A percentile compares a stretch with the other conserved stretches of the same genome.
phyloP scores from a whole-genome alignment of 75 land plant species.

The Cupressus sempervirens region DNA sequence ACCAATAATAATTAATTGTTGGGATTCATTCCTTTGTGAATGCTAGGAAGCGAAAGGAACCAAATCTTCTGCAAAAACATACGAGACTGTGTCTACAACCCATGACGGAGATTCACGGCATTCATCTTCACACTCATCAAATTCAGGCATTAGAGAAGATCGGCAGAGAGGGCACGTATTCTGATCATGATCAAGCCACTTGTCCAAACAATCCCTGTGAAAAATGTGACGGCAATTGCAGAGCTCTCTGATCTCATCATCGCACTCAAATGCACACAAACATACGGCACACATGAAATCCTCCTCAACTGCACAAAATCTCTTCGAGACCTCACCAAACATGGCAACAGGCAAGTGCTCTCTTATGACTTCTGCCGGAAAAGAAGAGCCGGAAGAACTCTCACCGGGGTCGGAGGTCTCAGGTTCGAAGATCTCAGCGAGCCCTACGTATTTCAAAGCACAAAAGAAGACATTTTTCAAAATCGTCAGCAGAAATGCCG shows the following conservation, averaged over 20 bases:
- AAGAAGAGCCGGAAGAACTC: neutral
- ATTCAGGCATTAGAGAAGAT: constrained; percentile 22
- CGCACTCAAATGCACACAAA: constrained; percentile 20
- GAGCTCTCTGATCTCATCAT: constrained; percentile 25
- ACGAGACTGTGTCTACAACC: neutral
- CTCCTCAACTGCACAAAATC: neutral
- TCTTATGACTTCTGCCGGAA: constrained; percentile 31
- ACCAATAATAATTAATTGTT: too few species aligned
- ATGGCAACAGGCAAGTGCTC: constrained; percentile 42
- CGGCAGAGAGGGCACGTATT: constrained; percentile 39
- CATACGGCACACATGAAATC: constrained; percentile 28
- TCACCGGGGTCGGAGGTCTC: constrained; percentile 11
- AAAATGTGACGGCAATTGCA: constrained; percentile 34
- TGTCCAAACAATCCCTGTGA: constrained; percentile 40
- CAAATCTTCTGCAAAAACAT: constrained; percentile 4
- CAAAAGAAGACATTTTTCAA: constrained; percentile 10
- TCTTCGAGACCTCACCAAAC: constrained; percentile 17
- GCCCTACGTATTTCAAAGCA: constrained; percentile 25
- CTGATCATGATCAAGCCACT: constrained; percentile 35
- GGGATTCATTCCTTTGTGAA: neutral
- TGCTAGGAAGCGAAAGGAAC: neutral
- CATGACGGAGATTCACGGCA: neutral
- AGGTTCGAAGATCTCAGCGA: constrained; percentile 34
- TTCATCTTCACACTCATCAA: neutral
- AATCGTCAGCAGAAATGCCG: constrained; percentile 25